Conservation (phyloP, 495 filamentous ascomycete genomes). For the Mytilinidion resinicola region DNA sequence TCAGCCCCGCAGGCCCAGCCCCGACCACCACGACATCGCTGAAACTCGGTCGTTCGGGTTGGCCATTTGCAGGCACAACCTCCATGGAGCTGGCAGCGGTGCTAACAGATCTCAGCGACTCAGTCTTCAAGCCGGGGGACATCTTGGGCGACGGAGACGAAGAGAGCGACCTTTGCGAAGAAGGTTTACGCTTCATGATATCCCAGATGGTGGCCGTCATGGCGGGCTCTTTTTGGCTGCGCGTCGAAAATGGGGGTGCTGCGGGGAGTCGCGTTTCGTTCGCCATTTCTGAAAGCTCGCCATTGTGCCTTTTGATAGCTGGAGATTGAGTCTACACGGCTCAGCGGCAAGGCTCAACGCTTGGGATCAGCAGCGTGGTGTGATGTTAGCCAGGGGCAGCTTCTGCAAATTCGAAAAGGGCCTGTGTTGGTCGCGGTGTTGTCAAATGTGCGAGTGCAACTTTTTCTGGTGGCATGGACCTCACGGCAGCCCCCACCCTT, state of each 20-base stretch:
- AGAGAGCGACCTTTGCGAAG: not conserved
- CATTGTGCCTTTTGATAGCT: not conserved
- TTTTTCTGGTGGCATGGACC: too few species aligned
- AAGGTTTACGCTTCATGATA: slow-evolving; percentile 19
- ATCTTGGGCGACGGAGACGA: slow-evolving; percentile 4
- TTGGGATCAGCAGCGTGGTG: not conserved
- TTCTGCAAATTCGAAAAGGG: too few species aligned
- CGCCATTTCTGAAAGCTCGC: not conserved
- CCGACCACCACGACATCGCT: slow-evolving; percentile 57
- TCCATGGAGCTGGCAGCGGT: slow-evolving; percentile 8
- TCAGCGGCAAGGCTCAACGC: too few species aligned
- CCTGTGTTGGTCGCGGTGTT: too few species aligned
- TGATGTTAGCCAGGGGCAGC: not conserved
- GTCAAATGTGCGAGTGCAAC: too few species aligned
- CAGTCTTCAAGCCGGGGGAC: slow-evolving; percentile 14
- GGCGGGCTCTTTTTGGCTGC: not conserved
- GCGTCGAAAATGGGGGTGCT: slow-evolving; percentile 23
- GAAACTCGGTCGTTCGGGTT: slow-evolving; percentile 8
- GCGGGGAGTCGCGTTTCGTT: not conserved
- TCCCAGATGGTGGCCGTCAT: slow-evolving; percentile 16
- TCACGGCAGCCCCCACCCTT: too few species aligned
- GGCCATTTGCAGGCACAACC: not conserved
- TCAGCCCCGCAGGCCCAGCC: slow-evolving; percentile 63
- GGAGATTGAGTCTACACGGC: not conserved
- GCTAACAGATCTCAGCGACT: slow-evolving; percentile 7